phyloP scores from a whole-genome alignment of 208 protist genomes.

The Trichomonas gallinae region DNA sequence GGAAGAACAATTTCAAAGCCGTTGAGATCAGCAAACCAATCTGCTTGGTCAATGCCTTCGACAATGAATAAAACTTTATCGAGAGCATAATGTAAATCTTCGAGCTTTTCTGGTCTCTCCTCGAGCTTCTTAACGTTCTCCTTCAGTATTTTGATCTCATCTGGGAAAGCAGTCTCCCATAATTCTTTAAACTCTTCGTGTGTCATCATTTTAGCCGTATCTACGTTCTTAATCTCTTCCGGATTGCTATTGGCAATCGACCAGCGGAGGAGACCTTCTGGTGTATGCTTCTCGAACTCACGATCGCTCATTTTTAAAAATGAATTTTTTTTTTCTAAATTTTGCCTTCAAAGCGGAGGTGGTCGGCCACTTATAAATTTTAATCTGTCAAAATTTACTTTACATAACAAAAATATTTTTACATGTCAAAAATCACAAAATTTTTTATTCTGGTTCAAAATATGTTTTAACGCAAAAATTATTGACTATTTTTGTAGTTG shows the following conservation, averaged over 20 bases:
- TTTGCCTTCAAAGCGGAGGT: not conserved
- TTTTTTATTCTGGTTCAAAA: no score
- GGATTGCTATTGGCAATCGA: not conserved
- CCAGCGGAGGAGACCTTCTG: not conserved
- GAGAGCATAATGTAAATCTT: not conserved
- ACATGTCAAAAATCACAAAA: no score
- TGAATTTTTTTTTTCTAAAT: not conserved
- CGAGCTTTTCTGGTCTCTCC: not conserved
- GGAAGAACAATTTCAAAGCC: not conserved
- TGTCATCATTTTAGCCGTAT: not conserved
- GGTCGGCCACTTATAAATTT: not conserved
- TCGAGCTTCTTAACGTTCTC: not conserved
- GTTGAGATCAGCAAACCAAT: slow-evolving; percentile 2
- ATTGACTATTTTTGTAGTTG: no score
- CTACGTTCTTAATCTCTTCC: not conserved
- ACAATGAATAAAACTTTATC: not conserved
- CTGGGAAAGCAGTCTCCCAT: not conserved
- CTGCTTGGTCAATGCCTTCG: not conserved
- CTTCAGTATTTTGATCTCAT: not conserved
- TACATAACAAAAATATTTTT: no score
- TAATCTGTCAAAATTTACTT: no score
- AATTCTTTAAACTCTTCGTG: slow-evolving; percentile 11
- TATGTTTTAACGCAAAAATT: no score
- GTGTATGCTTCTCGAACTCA: not conserved
- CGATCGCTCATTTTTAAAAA: not conserved